phyloP scores from a whole-genome alignment of 495 filamentous ascomycete genomes.

The Cladorrhinum samala region DNA sequence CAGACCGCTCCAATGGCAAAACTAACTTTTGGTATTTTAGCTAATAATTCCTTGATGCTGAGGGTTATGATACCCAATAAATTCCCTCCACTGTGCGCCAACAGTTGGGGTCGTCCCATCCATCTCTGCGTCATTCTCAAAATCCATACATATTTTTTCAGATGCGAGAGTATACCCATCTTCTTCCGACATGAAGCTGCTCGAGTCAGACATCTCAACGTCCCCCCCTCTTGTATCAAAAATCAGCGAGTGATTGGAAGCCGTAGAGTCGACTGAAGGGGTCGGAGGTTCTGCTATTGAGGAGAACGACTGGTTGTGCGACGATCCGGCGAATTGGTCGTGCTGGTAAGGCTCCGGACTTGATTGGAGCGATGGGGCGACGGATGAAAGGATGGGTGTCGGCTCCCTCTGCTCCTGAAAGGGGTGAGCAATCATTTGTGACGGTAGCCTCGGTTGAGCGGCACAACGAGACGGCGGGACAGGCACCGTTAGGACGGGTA shows the following conservation, averaged over 20 bases:
- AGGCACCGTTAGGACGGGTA: conserved; percentile 19
- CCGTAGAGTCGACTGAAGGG: neutral
- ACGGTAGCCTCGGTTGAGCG: neutral
- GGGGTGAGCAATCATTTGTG: neutral
- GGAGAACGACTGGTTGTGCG: neutral
- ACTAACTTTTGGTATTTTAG: too few relatives aligned
- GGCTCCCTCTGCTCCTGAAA: conserved; percentile 3
- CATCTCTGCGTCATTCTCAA: conserved; percentile 23
- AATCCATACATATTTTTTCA: neutral
- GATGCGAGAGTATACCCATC: too few relatives aligned
- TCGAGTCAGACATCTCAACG: conserved; percentile 40
- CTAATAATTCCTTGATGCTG: neutral
- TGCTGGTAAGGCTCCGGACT: neutral
- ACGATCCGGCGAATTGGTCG: too few relatives aligned
- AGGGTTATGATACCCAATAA: neutral
- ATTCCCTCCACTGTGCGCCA: conserved; percentile 7
- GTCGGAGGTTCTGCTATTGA: neutral
- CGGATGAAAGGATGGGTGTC: conserved; percentile 11
- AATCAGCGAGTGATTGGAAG: neutral
- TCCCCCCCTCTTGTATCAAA: conserved; percentile 15
- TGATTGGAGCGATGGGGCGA: conserved; percentile 1
- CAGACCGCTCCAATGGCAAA: too few relatives aligned
- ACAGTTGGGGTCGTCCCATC: conserved; percentile 29
- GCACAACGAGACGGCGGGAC: neutral
- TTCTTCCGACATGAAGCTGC: conserved; percentile 27